Base-by-base conservation (phyloP, 106 monocot genomes). In the Vanilla planifolia region DNA sequence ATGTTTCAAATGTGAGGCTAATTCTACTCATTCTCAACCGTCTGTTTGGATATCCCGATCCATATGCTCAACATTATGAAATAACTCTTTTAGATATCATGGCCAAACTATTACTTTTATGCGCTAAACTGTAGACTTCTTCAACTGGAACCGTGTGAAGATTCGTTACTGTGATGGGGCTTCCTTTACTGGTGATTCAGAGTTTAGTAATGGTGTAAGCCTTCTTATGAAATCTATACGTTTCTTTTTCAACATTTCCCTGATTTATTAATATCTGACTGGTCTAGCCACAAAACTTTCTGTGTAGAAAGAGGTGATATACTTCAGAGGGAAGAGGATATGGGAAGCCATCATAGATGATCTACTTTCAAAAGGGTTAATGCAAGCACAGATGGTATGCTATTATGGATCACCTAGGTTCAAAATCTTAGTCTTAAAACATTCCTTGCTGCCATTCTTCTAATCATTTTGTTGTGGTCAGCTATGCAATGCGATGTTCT, bases 121-220 rank as follows among this genome's bases (percentile, higher is more conserved):
- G 33, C 60, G n/a, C 28, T 16, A 44, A 50, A 26, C 25, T 24
- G 26, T 25, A 95, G 94, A 95, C 79, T 95, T 95, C 63, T 86
- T 86, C 47, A 81, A 84, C 11, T 95, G 94, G 94, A 95, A 89
- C 41, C 74, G 86, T 7, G 94, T 90, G 27, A 90, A 95, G 68
- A 62, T 95, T 47, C 74, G 89, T 0, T 95, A 95, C 44, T 95
- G 94, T 36, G 94, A 95, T 52, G 94, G 94, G 5, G 94, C 79
- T 21, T 86, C 89, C 13, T 95, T 95, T 62, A 73, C 72, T 10
- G 94, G 94, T 36, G 83, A 95, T 65, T 83, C 89, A n/a, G 60
- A 69, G 8, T 83, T 80, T 58, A 36, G 2, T 30, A 71, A 73
- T 44, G 74, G 65, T 53, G 93, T 93, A 85, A 68, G 78, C 5